phyloP scores from a whole-genome alignment of 2,329 filamentous ascomycete species.

The Hypocreales sp. region DNA sequence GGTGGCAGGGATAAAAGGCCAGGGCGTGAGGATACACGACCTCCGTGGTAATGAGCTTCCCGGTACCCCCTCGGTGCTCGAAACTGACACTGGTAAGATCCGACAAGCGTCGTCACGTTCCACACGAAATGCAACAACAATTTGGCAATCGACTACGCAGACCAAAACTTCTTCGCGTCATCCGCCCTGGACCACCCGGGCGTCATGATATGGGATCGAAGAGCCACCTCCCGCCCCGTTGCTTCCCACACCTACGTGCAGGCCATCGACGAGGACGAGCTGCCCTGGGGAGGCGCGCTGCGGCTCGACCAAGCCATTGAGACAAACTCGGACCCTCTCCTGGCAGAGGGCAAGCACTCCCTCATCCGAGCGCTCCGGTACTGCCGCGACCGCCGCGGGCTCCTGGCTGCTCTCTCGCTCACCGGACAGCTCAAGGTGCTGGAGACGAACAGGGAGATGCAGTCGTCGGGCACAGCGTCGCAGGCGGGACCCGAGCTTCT shows the following conservation, averaged over 20 bases:
- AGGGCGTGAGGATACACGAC: conserved; percentile 64
- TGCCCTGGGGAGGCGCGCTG: conserved; percentile 48
- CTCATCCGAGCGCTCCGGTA: conserved; percentile 48
- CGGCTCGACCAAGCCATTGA: conserved; percentile 42
- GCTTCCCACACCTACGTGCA: conserved; percentile 39
- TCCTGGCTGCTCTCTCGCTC: conserved; percentile 45
- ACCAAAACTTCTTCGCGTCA: conserved; percentile 74
- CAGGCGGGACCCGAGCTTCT: conserved; percentile 42
- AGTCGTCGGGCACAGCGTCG: conserved; percentile 18
- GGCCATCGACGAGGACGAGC: conserved; percentile 42
- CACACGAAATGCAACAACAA: conserved; percentile 55
- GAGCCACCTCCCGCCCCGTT: conserved; percentile 36
- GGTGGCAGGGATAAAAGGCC: conserved; percentile 59
- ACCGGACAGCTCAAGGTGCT: conserved; percentile 48
- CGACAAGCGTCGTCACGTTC: conserved; percentile 37
- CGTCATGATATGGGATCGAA: conserved; percentile 65
- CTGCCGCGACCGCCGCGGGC: conserved; percentile 44
- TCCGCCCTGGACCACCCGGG: conserved; percentile 61
- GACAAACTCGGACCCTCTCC: conserved; percentile 32
- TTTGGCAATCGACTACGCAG: conserved; percentile 61
- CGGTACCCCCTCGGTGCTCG: too few relatives aligned
- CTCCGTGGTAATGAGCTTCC: conserved; percentile 62
- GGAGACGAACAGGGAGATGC: conserved; percentile 39
- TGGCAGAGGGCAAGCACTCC: conserved; percentile 39
- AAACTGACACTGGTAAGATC: too few relatives aligned